These are phyloP conservation scores for Fagopyrum tataricum DNA, from an alignment of 148 eudicot species.

Conservation along the genomic window DNA sequence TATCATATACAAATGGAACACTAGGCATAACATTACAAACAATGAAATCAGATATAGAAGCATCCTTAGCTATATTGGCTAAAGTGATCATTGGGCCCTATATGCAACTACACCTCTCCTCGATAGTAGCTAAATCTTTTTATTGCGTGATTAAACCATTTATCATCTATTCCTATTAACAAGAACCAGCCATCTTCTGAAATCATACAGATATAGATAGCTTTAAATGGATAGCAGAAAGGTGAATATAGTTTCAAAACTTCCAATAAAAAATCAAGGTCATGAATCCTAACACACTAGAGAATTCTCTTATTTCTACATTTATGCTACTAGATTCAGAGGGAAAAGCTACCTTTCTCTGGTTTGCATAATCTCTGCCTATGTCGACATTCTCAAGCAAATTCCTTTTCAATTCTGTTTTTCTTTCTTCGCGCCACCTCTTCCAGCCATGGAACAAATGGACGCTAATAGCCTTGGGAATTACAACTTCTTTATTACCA, in stretches of 20 bases:
- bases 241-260: background rate
- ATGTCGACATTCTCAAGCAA: conserved; percentile 52
- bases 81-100: conserved; percentile 2
- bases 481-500: conserved; percentile 68
- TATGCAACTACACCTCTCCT: background rate
- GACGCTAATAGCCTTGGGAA: conserved; percentile 63
- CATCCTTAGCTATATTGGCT: background rate
- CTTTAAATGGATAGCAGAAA: background rate
- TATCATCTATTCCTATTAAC: background rate
- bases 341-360: conserved; percentile 54
- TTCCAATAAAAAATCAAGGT: background rate
- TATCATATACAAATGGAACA: background rate
- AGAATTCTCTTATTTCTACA: background rate
- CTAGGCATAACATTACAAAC: background rate
- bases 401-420: conserved; percentile 49
- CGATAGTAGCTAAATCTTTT: background rate
- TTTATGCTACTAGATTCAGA: background rate
- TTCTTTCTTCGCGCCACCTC: conserved; percentile 84
- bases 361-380: conserved; percentile 68
- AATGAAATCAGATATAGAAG: background rate
- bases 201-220: background rate
- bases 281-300: background rate
- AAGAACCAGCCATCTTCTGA: background rate
- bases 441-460: conserved; percentile 80
- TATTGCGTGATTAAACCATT: background rate